Base-by-base conservation (phyloP, 805 yeast species). In the Teunomyces kruisii region DNA sequence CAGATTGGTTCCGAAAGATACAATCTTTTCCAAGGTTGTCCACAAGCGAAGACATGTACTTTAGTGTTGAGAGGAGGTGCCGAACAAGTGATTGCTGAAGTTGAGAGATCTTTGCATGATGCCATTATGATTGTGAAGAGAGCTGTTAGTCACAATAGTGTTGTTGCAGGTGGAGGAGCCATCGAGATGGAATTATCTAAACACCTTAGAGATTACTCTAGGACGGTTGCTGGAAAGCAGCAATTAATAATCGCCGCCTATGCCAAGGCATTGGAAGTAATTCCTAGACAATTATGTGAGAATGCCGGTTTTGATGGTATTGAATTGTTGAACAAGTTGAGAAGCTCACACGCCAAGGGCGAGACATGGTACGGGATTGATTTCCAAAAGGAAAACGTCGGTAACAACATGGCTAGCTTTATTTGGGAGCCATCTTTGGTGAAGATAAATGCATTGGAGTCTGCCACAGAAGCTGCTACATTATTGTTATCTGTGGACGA, bases 161-260 rank as follows among this genome's bases (percentile, higher is more conserved):
- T 94, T 54, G 99, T 94, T 46, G 98, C 96, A 10, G 99, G 99
- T 50, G 99, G 99, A 53, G 99, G 99, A 52, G 99, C 99, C 29
- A 86, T 90, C 52, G 99, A 94, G 69, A 94, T 94, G 99, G 98
- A 94, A 63, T 61, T 94, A 32, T 90, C 97, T 31, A 88, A 82
- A 64, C 81, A 86, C 64, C 76, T 94, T 56, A 81, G 99, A 59
- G 96, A 89, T 56, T 80, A 84, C 59, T 83, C 97, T 17, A 84
- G 85, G 59, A 79, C 88, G 14, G 87, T 94, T 56, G 89, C 96
- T 16, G 99, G 99, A 32, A 92, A 94, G 67, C 97, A 92, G 69
- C 99, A 94, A 72, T 74, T 94, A 50, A 84, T 94, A 47, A 86
- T 94, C 46, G 84, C 84, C 47, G 96, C 97, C 6, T 94, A 83